phyloP scores from a whole-genome alignment of 2,329 filamentous ascomycete species.

The Gyromitra esculenta region DNA sequence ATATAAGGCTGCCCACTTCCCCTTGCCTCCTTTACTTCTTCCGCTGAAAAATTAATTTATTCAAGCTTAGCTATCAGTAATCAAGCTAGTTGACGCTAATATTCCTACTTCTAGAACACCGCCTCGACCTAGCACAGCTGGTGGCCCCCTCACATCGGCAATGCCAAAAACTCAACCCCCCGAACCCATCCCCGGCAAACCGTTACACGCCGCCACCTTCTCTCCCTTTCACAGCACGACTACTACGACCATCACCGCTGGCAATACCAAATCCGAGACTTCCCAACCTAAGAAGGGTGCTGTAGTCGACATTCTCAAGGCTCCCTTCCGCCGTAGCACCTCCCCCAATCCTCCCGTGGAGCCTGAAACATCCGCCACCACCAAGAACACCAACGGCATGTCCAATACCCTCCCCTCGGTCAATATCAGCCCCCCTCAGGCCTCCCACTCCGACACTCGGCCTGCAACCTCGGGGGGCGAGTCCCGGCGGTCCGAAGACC shows the following conservation, averaged over 20 bases:
- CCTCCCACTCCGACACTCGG: constrained; percentile 38
- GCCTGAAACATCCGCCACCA: background rate
- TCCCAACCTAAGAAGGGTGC: constrained; percentile 29
- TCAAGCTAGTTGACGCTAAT: constrained; percentile 28
- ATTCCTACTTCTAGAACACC: constrained; percentile 16
- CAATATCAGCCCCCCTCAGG: constrained; percentile 31
- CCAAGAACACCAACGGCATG: constrained; percentile 15
- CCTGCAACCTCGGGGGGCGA: constrained; percentile 53
- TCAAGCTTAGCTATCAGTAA: constrained; percentile 66
- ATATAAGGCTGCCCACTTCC: constrained; percentile 55
- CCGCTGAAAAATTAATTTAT: constrained; percentile 62
- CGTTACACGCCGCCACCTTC: constrained; percentile 46
- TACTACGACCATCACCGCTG: constrained; percentile 7
- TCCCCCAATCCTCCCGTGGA: constrained; percentile 46
- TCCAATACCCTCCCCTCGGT: constrained; percentile 18
- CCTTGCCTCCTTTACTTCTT: constrained; percentile 31
- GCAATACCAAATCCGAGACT: constrained; percentile 32
- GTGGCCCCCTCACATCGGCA: constrained; percentile 27
- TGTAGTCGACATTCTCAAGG: constrained; percentile 41
- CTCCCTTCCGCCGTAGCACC: constrained; percentile 50
- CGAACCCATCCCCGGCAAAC: constrained; percentile 38
- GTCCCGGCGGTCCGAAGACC: constrained; percentile 47
- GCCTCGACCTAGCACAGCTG: constrained; percentile 39
- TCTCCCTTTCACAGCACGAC: constrained; percentile 29
- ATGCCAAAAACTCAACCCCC: constrained; percentile 24